Evolutionary conservation across 148 eudicot species (phyloP).

Genomic region (Rhododendron mucronatum): DNA sequence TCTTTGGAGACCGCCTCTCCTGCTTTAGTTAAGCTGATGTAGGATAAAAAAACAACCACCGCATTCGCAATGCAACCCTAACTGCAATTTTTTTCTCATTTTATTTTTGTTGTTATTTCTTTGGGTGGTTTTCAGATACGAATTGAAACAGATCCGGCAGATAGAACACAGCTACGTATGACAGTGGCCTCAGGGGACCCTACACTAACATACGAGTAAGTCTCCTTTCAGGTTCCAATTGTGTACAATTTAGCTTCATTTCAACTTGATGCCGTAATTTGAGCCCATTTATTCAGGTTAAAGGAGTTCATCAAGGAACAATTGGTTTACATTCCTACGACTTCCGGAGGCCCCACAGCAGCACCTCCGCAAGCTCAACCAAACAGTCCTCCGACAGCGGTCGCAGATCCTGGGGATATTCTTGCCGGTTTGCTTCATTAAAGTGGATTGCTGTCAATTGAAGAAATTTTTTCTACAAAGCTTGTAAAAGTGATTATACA

Average conservation of each 20-base stretch:
- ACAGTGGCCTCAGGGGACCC: slow-evolving; percentile 97
- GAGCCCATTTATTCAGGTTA: slow-evolving; percentile 40
- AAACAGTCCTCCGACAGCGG: slow-evolving; percentile 31
- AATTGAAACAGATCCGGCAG: slow-evolving; percentile 99
- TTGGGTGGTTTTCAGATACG: slow-evolving; percentile 47
- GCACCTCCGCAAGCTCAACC: slow-evolving; percentile 30
- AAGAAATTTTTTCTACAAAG: slow-evolving; percentile 8
- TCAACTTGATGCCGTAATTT: slow-evolving; percentile 6
- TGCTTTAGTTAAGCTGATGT: not conserved
- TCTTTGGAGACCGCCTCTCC: not conserved
- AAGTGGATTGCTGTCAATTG: not conserved
- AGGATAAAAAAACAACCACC: not conserved
- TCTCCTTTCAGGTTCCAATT: slow-evolving; percentile 2
- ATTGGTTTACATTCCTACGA: slow-evolving; percentile 56
- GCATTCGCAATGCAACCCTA: not conserved
- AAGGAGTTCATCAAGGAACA: slow-evolving; percentile 92
- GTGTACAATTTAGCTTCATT: not conserved
- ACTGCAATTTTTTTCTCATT: not conserved
- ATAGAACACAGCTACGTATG: slow-evolving; percentile 92
- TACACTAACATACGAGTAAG: slow-evolving; percentile 79
- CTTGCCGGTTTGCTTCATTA: slow-evolving; percentile 85
- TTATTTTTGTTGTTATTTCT: not conserved
- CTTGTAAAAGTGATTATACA: slow-evolving; percentile 40
- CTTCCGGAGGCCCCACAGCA: slow-evolving; percentile 22
- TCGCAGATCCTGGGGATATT: slow-evolving; percentile 83